These are phyloP conservation scores for Lojkania enalia DNA, from an alignment of 2,329 filamentous ascomycete species.

Conservation along the genomic window DNA sequence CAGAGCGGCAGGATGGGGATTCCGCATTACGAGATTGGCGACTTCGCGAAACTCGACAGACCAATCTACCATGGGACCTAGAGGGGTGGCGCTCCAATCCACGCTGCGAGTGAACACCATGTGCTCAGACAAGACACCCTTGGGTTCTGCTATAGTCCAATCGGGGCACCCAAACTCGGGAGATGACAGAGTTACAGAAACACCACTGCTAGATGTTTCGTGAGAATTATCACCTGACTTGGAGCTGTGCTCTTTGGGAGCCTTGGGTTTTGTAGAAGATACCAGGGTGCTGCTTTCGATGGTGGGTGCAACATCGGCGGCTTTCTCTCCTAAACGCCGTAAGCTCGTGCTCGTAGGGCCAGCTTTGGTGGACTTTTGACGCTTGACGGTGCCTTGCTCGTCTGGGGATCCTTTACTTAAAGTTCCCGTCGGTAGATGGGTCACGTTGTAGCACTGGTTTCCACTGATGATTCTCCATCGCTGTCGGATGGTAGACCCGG, in stretches of 20 bases:
- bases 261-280: conserved; percentile 13
- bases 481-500: conserved; percentile 31
- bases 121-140: conserved; percentile 35
- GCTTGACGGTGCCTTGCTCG: no score
- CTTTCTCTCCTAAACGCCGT: no score
- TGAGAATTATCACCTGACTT: conserved; percentile 23
- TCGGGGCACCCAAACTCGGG: conserved; percentile 31
- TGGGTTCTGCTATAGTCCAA: conserved; percentile 28
- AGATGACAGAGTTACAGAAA: conserved; percentile 25
- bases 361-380: no score
- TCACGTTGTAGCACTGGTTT: conserved; percentile 14
- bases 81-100: conserved; percentile 53
- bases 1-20: conserved; percentile 33
- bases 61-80: conserved; percentile 55
- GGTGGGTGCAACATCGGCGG: conserved; percentile 1
- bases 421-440: conserved; percentile 10
- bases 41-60: conserved; percentile 52
- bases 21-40: conserved; percentile 35
- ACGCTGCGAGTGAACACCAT: conserved; percentile 45
- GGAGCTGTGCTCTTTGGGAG: conserved; percentile 8
- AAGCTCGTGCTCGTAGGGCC: no score
- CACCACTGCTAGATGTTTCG: conserved; percentile 19
- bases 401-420: conserved; percentile 7
- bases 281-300: conserved; percentile 19
- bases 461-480: conserved; percentile 36